Percentiles rank a stretch among this genome's conserved stretches.
Evolutionary conservation across 176 grass and related monocot genomes (phyloP).

Genomic region (Raddia distichophylla): DNA sequence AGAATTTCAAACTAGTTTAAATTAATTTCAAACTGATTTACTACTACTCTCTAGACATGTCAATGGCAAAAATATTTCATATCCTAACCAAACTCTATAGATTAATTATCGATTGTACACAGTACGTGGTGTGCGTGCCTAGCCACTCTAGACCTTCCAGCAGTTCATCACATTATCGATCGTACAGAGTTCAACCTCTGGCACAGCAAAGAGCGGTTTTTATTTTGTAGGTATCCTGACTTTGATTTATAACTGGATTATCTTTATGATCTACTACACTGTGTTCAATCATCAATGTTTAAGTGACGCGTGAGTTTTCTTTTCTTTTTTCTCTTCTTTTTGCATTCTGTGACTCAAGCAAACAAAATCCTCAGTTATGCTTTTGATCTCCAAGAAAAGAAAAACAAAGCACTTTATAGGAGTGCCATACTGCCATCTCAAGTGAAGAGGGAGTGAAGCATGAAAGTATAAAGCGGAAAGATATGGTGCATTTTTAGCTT

Average conservation of each 20-base stretch:
- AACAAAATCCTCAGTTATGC: constrained; percentile 36
- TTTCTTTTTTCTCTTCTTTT: neutral
- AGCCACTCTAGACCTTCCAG: no score
- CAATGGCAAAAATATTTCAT: no score
- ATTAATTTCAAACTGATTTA: no score
- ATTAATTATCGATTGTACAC: no score
- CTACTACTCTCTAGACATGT: no score
- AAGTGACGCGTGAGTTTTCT: neutral
- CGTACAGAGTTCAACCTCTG: neutral
- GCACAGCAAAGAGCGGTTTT: neutral
- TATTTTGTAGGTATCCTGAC: neutral
- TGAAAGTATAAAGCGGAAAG: constrained; percentile 15
- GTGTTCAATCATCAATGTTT: neutral
- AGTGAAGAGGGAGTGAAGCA: constrained; percentile 27
- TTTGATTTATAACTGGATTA: neutral
- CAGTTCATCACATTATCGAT: no score
- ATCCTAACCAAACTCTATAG: no score
- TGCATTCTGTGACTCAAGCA: neutral
- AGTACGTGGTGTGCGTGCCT: no score
- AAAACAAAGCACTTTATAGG: neutral
- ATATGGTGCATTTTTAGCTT: neutral
- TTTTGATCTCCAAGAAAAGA: constrained; percentile 7
- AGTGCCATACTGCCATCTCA: neutral
- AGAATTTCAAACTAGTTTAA: no score
- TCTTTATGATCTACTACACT: neutral